phyloP scores from a whole-genome alignment of 2,329 filamentous ascomycete genomes.

The Diaporthe sp. region DNA sequence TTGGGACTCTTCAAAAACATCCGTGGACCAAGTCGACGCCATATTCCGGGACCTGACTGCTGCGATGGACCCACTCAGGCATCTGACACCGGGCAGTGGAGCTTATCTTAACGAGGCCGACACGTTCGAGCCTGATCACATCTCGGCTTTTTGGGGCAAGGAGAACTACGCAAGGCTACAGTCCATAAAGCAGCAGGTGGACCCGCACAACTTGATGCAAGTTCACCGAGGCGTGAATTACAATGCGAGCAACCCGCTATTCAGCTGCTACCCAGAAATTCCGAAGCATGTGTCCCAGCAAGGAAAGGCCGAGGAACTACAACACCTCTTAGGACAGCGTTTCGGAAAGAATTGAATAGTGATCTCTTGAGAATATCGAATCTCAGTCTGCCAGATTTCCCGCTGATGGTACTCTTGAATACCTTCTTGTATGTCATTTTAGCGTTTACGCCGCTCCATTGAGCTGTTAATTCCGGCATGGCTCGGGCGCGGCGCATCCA shows the following conservation, averaged over 20 bases:
- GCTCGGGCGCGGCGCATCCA: too few relatives aligned
- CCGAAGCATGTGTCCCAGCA: too few relatives aligned
- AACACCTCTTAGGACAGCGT: too few relatives aligned
- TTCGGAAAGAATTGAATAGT: too few relatives aligned
- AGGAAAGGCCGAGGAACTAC: too few relatives aligned
- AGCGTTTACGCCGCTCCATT: too few relatives aligned
- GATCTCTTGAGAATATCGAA: too few relatives aligned
- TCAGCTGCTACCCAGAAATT: not conserved
- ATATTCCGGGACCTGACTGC: not conserved
- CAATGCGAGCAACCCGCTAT: not conserved
- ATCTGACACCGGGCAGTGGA: not conserved
- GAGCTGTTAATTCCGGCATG: too few relatives aligned
- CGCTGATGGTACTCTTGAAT: too few relatives aligned
- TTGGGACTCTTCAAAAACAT: not conserved
- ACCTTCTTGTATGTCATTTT: too few relatives aligned
- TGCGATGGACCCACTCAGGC: not conserved
- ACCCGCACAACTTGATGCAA: not conserved
- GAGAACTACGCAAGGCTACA: not conserved
- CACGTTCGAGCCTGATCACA: not conserved
- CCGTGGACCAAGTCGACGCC: not conserved
- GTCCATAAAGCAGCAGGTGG: not conserved
- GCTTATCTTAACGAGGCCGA: not conserved
- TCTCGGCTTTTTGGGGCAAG: not conserved
- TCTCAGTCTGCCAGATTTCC: too few relatives aligned
- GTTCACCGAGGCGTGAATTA: not conserved